Conservation (phyloP, 1,284 basidiomycete species). For the Volvariella surrecta region DNA sequence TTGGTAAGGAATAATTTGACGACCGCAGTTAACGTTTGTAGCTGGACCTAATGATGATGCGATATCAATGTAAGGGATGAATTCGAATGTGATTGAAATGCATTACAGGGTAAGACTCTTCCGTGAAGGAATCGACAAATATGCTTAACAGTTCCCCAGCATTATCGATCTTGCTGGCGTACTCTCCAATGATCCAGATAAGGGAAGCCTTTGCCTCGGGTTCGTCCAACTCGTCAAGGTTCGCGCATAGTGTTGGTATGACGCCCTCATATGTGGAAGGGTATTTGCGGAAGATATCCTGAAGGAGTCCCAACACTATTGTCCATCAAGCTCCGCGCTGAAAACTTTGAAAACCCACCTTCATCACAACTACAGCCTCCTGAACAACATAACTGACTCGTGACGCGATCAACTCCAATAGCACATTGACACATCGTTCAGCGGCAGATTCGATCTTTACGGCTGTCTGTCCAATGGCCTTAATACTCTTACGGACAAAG, state of each 20-base stretch:
- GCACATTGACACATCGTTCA: slow-evolving; percentile 91
- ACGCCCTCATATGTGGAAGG: slow-evolving; percentile 97
- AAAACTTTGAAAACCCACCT: slow-evolving; percentile 45
- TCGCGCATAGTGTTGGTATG: slow-evolving; percentile 91
- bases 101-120: slow-evolving; percentile 87
- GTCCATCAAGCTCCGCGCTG: neutral
- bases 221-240: slow-evolving; percentile 94
- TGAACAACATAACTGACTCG: slow-evolving; percentile 97
- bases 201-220: slow-evolving; percentile 97
- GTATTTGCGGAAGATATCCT: slow-evolving; percentile 98
- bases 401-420: slow-evolving; percentile 87
- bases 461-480: slow-evolving; percentile 93
- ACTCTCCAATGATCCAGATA: slow-evolving; percentile 99
- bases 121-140: slow-evolving; percentile 89
- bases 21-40: slow-evolving; percentile 92
- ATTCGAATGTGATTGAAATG: neutral
- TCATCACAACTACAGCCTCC: slow-evolving; percentile 98
- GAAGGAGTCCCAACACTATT: slow-evolving; percentile 5
- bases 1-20: slow-evolving; percentile 96
- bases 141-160: slow-evolving; percentile 86
- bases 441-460: slow-evolving; percentile 92
- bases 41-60: slow-evolving; percentile 59
- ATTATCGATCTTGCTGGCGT: slow-evolving; percentile 95
- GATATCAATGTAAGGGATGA: neutral
- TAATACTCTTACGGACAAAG: slow-evolving; percentile 91